Evolutionary conservation across 73 alveolate genomes (phyloP).

Genomic region (Paraurostyla sp.): DNA sequence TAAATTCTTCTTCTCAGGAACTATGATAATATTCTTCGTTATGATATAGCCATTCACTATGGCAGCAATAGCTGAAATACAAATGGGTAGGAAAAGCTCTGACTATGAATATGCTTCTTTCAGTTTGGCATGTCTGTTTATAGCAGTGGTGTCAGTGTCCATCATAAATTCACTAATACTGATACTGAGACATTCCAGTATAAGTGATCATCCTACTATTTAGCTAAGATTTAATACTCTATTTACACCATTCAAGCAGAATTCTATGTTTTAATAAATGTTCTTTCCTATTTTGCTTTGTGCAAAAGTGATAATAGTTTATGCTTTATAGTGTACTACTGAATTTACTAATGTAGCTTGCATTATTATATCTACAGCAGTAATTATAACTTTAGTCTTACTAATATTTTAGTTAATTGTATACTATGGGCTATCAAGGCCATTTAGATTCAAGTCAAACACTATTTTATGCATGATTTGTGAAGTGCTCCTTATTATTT

Average conservation of each 20-base stretch:
- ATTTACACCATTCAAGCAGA: slow-evolving; percentile 47
- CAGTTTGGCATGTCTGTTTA: slow-evolving; percentile 25
- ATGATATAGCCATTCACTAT: not conserved
- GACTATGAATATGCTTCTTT: slow-evolving; percentile 20
- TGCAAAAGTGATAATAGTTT: not conserved
- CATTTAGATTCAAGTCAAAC: slow-evolving; percentile 30
- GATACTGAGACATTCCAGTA: slow-evolving; percentile 2
- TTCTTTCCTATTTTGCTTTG: slow-evolving; percentile 47
- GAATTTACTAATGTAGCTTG: slow-evolving; percentile 13
- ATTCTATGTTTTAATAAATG: slow-evolving; percentile 20
- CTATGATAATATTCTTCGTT: slow-evolving; percentile 19
- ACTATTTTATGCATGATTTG: not conserved
- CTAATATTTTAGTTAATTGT: not conserved
- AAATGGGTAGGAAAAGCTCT: not conserved
- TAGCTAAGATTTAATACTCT: slow-evolving; percentile 34
- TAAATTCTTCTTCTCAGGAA: slow-evolving; percentile 50
- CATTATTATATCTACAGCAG: slow-evolving; percentile 13
- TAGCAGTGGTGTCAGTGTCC: slow-evolving; percentile 4
- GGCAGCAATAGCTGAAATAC: slow-evolving; percentile 41
- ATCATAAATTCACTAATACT: not conserved
- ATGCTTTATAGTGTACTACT: slow-evolving; percentile 14
- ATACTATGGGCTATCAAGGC: slow-evolving; percentile 9
- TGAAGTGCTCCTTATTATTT: not conserved
- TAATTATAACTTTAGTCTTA: not conserved
- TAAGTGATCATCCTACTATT: slow-evolving; percentile 48